These are phyloP conservation scores for Saraca asoca DNA, from an alignment of 331 rosid species.

Conservation along the genomic window DNA sequence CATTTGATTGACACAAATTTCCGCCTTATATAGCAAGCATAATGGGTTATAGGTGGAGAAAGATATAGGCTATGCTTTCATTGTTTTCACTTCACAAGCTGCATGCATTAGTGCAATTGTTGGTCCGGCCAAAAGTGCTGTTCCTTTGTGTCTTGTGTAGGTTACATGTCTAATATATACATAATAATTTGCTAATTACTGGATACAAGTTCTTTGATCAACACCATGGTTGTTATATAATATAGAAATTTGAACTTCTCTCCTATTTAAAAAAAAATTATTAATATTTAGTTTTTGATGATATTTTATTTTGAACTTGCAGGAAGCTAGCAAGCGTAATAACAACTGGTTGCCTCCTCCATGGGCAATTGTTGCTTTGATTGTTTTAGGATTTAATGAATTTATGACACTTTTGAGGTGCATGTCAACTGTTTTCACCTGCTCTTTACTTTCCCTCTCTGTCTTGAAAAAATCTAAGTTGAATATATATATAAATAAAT, in stretches of 20 bases:
- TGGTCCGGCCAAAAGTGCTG: conserved; percentile 3
- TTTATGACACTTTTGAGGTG: conserved; percentile 94
- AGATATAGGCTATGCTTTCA: conserved; percentile 1
- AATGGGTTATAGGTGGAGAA: background rate
- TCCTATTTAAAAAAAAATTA: conserved; percentile 12
- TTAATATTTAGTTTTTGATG: conserved; percentile 17
- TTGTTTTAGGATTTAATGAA: conserved; percentile 89
- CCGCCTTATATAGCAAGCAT: background rate
- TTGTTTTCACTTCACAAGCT: conserved; percentile 13
- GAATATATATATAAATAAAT: too few relatives aligned
- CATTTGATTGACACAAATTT: background rate
- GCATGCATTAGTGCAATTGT: conserved; percentile 22
- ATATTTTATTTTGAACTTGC: conserved; percentile 34
- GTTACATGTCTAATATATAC: conserved; percentile 7
- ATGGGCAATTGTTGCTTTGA: conserved; percentile 88
- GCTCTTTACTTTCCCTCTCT: too few relatives aligned
- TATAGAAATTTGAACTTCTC: conserved; percentile 13
- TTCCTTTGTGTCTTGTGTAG: conserved; percentile 11
- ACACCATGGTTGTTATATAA: conserved; percentile 17
- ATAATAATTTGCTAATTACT: conserved; percentile 15
- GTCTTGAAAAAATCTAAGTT: too few relatives aligned
- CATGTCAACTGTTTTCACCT: too few relatives aligned
- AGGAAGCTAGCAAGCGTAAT: conserved; percentile 93
- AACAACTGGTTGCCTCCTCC: conserved; percentile 99
- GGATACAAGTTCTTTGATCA: conserved; percentile 18